Evolutionary conservation across 164 flowering plant species (phyloP).

Genomic region (Hamamelis virginiana): DNA sequence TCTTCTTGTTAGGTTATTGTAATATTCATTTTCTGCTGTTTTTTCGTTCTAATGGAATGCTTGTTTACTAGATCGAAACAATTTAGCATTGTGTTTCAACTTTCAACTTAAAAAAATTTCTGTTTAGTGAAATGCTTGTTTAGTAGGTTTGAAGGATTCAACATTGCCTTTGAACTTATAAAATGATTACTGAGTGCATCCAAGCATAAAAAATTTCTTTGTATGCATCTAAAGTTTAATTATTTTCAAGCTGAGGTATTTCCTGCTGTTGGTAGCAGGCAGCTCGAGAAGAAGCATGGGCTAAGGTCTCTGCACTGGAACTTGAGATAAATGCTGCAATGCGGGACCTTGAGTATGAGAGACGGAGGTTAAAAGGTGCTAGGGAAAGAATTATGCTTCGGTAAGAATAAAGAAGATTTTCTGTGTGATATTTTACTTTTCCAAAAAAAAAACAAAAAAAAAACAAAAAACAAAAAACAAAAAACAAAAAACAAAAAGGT

Average conservation of each 20-base stretch:
- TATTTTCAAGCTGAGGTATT: slow-evolving; percentile 49
- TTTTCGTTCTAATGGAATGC: no score
- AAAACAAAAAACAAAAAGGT: no score
- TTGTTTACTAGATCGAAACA: no score
- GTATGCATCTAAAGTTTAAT: background rate
- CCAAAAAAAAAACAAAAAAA: no score
- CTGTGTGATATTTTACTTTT: background rate
- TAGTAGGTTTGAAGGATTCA: background rate
- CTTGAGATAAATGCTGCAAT: slow-evolving; percentile 86
- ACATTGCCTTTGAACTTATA: no score
- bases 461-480: no score
- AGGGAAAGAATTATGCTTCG: slow-evolving; percentile 94
- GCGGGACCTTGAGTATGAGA: slow-evolving; percentile 91
- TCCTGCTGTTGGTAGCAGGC: slow-evolving; percentile 86
- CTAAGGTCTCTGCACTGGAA: slow-evolving; percentile 86
- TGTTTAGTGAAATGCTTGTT: background rate
- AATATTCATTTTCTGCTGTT: no score
- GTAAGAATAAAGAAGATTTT: slow-evolving; percentile 33
- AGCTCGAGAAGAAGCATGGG: slow-evolving; percentile 99
- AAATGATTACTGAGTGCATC: background rate
- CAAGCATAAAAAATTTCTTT: background rate
- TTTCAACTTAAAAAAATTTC: no score
- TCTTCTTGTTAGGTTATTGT: no score
- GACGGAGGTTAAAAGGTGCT: slow-evolving; percentile 78
- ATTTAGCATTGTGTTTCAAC: no score